phyloP scores from a whole-genome alignment of 2,329 filamentous ascomycete species.

The Colletotrichum sublineola region DNA sequence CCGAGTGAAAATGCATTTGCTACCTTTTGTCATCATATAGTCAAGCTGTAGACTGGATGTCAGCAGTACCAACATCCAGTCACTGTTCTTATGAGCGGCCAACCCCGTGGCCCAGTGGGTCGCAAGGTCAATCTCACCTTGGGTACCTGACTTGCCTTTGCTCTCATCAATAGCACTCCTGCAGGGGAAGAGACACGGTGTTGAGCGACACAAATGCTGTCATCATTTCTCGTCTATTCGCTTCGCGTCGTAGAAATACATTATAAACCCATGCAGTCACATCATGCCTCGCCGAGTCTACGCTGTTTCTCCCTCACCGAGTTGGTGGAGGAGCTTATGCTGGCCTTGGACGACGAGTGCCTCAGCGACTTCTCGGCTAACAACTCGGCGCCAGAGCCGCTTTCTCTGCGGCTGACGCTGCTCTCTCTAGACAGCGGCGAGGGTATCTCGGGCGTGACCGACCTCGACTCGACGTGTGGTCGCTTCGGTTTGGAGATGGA shows the following conservation, averaged over 20 bases:
- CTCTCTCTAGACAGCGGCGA: conserved; percentile 67
- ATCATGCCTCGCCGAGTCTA: conserved; percentile 32
- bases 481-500: conserved; percentile 58
- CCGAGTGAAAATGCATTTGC: background rate
- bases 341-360: conserved; percentile 38
- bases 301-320: conserved; percentile 38
- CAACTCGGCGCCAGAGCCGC: conserved; percentile 27
- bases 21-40: background rate
- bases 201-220: background rate
- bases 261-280: conserved; percentile 8
- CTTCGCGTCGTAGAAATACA: conserved; percentile 35
- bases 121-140: background rate
- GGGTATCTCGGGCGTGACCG: conserved; percentile 67
- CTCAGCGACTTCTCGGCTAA: conserved; percentile 34
- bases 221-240: conserved; percentile 36
- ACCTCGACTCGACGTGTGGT: conserved; percentile 62
- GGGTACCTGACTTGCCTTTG: background rate
- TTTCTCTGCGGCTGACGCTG: conserved; percentile 49
- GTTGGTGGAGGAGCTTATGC: conserved; percentile 31
- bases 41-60: background rate
- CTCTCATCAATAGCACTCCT: background rate
- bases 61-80: background rate
- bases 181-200: too few relatives aligned
- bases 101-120: background rate
- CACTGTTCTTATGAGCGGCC: background rate